Evolutionary conservation across 2,329 filamentous ascomycete species (phyloP).

Genomic region (Alternaria consortialis): DNA sequence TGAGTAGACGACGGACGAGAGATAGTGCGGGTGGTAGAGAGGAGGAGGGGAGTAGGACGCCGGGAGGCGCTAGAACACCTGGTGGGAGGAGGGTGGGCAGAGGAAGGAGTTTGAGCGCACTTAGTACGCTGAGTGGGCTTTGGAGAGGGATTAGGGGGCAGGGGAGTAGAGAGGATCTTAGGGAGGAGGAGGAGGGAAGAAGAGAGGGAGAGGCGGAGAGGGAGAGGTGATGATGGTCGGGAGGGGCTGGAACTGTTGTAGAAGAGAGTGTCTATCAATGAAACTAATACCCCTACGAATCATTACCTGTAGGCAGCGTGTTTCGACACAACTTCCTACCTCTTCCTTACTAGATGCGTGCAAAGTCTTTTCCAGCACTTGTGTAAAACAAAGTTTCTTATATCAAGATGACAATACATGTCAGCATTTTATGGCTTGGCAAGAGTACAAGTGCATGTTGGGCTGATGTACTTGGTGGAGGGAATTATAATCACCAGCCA

Average conservation of each 20-base stretch:
- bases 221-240: neutral
- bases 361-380: no score
- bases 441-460: no score
- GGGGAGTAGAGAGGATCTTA: constrained; percentile 23
- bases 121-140: constrained; percentile 38
- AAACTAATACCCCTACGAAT: no score
- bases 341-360: no score
- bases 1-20: constrained; percentile 35
- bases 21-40: neutral
- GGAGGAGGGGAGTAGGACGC: neutral
- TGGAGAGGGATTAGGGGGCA: constrained; percentile 40
- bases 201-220: neutral
- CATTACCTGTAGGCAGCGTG: no score
- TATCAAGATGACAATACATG: no score
- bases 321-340: no score
- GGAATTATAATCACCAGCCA: no score
- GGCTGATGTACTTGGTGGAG: no score
- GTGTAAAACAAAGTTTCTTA: no score
- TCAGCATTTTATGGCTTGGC: no score
- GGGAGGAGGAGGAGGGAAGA: constrained; percentile 2
- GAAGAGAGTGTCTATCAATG: neutral
- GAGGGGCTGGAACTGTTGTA: neutral
- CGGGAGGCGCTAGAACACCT: neutral
- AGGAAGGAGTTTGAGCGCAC: constrained; percentile 39
- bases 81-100: constrained; percentile 6